Percentiles rank a stretch among this genome's conserved stretches.
These are phyloP conservation scores for Ogataea paraovalis DNA, from an alignment of 805 yeast species.

Conservation along the genomic window DNA sequence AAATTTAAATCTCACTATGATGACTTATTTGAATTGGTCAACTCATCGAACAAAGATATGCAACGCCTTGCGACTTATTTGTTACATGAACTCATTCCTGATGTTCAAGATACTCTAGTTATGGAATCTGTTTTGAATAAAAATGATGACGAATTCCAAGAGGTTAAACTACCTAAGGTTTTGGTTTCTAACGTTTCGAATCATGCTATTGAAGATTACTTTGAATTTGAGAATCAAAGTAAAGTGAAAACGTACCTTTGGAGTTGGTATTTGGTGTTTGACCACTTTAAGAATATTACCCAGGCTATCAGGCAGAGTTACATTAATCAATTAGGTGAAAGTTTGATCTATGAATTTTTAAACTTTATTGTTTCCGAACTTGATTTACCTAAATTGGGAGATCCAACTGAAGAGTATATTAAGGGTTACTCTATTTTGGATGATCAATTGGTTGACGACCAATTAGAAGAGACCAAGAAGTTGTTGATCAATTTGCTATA, in stretches of 20 bases:
- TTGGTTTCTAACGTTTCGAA: slow-evolving; percentile 35
- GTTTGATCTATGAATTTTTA: slow-evolving; percentile 46
- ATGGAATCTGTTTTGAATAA: slow-evolving; percentile 57
- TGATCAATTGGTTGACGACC: slow-evolving; percentile 16
- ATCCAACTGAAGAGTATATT: slow-evolving; percentile 24
- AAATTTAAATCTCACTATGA: slow-evolving; percentile 32
- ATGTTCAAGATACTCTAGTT: slow-evolving; percentile 53
- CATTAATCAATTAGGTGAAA: slow-evolving; percentile 52
- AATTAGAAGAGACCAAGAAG: slow-evolving; percentile 33
- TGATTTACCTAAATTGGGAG: slow-evolving; percentile 31
- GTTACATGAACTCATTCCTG: slow-evolving; percentile 38
- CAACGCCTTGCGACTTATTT: slow-evolving; percentile 43
- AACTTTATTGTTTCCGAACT: slow-evolving; percentile 52
- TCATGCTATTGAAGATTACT: slow-evolving; percentile 32
- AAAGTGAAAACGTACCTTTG: slow-evolving; percentile 47
- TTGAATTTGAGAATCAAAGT: slow-evolving; percentile 36
- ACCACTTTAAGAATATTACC: slow-evolving; percentile 61
- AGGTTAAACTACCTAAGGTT: slow-evolving; percentile 36
- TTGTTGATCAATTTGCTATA: slow-evolving; percentile 50
- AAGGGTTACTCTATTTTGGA: slow-evolving; percentile 20
- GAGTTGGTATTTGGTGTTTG: slow-evolving; percentile 64
- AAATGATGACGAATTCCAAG: slow-evolving; percentile 31
- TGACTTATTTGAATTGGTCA: slow-evolving; percentile 33
- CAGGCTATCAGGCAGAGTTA: slow-evolving; percentile 59
- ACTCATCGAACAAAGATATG: slow-evolving; percentile 28